These are phyloP conservation scores for Pyrrhoderma lamaoense DNA, from an alignment of 1,284 basidiomycete genomes.

Conservation along the genomic window DNA sequence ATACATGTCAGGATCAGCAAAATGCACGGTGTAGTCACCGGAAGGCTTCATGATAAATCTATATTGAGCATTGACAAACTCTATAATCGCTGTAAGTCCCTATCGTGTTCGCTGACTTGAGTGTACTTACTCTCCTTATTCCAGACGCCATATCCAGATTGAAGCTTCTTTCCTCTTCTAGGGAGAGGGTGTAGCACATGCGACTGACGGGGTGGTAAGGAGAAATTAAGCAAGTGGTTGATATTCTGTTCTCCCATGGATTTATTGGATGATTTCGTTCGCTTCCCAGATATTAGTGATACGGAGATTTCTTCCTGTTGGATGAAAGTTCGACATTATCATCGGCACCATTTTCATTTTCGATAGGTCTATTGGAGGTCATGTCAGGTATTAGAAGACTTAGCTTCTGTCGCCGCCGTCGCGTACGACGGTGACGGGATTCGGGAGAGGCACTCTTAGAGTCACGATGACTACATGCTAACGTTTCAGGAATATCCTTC, in stretches of 20 bases:
- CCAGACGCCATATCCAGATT: constrained; percentile 59
- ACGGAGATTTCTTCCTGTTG: constrained; percentile 1
- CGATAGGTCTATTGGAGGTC: neutral
- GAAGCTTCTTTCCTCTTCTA: constrained; percentile 64
- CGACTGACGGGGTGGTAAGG: constrained; percentile 69
- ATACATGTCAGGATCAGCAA: constrained; percentile 91
- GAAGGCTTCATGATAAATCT: constrained; percentile 89
- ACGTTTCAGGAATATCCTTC: too few relatives aligned
- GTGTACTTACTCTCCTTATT: constrained; percentile 76
- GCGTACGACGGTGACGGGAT: constrained; percentile 12
- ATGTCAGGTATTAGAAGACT: neutral
- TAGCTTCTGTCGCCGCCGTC: constrained; percentile 11
- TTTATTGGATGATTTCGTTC: constrained; percentile 54
- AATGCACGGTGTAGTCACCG: constrained; percentile 90
- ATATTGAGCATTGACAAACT: constrained; percentile 91
- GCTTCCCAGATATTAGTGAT: constrained; percentile 15
- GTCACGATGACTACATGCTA: constrained; percentile 3
- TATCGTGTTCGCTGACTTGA: constrained; percentile 16
- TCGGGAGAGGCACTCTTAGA: neutral
- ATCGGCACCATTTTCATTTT: neutral
- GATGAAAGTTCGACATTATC: neutral
- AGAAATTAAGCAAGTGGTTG: constrained; percentile 80
- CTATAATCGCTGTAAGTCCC: constrained; percentile 31
- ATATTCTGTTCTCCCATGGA: constrained; percentile 54
- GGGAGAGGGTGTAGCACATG: constrained; percentile 51